Percentiles rank a stretch among this genome's conserved stretches.
phyloP scores from a whole-genome alignment of 306 rosid species.

The Cucumis melo region DNA sequence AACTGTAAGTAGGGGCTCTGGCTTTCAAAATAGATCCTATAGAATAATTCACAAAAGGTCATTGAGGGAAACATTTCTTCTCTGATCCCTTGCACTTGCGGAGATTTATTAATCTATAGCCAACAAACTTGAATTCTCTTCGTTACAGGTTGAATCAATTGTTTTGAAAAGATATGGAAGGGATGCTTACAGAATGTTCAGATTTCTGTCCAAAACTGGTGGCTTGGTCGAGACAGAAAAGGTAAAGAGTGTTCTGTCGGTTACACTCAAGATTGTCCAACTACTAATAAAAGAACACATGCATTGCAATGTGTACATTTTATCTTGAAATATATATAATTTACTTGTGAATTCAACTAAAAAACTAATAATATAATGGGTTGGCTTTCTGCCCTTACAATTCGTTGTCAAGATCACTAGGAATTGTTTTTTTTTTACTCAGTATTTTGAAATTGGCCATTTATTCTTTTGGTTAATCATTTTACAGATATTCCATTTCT shows the following conservation, averaged over 20 bases:
- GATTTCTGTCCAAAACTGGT: slow-evolving; percentile 47
- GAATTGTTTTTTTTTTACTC: not conserved
- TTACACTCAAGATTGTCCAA: not conserved
- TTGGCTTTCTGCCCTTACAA: not conserved
- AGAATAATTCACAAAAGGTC: too few relatives aligned
- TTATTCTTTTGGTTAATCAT: not conserved
- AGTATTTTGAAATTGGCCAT: not conserved
- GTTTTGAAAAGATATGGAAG: slow-evolving; percentile 66
- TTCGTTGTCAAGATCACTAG: not conserved
- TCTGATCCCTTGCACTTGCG: not conserved
- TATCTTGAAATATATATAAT: not conserved
- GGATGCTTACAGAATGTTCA: slow-evolving; percentile 76
- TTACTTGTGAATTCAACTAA: not conserved
- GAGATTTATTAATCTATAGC: slow-evolving; percentile 11
- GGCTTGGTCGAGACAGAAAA: slow-evolving; percentile 53
- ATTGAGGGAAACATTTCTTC: not conserved
- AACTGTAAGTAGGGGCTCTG: too few relatives aligned
- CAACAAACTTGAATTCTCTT: slow-evolving; percentile 1
- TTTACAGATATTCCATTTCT: not conserved
- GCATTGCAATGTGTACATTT: not conserved
- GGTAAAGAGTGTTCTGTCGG: slow-evolving; percentile 26
- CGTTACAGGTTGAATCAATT: slow-evolving; percentile 66
- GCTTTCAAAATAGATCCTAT: too few relatives aligned
- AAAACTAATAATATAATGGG: not conserved
- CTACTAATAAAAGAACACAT: not conserved